Conservation (phyloP, 2,329 filamentous ascomycete species). For the Fusarium sp. region DNA sequence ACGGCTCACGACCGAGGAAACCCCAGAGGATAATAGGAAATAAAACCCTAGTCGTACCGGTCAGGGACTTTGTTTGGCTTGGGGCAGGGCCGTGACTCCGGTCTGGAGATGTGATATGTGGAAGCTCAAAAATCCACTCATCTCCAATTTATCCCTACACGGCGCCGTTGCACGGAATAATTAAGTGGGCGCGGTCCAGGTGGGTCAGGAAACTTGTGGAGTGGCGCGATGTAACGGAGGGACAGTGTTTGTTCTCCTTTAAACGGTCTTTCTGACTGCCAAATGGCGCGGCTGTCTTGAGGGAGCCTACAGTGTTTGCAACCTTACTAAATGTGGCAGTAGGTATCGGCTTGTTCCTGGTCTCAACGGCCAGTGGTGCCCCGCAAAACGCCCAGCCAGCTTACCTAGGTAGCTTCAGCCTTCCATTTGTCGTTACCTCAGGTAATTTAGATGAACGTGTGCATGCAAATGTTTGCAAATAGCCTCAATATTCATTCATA, state of each 20-base stretch:
- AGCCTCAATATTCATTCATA: constrained; percentile 20
- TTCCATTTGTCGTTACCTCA: background rate
- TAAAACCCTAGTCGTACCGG: constrained; percentile 30
- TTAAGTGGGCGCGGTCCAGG: constrained; percentile 23
- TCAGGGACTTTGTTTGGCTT: constrained; percentile 25
- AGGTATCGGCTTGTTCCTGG: constrained; percentile 33
- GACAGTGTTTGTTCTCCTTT: constrained; percentile 23
- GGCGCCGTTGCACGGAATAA: constrained; percentile 31
- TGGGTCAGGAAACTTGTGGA: constrained; percentile 45
- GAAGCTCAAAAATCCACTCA: constrained; percentile 24
- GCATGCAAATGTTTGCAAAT: constrained; percentile 17
- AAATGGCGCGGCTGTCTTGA: constrained; percentile 11
- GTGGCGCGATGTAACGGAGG: constrained; percentile 41
- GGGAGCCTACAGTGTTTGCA: constrained; percentile 29
- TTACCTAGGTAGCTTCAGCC: background rate
- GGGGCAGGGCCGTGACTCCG: constrained; percentile 40
- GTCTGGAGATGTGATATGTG: constrained; percentile 40
- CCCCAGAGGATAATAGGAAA: constrained; percentile 29
- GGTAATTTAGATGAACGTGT: background rate
- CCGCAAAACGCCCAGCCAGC: constrained; percentile 21
- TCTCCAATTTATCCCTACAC: constrained; percentile 31
- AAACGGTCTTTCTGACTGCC: background rate
- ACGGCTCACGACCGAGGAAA: constrained; percentile 17
- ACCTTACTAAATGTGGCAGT: constrained; percentile 22
- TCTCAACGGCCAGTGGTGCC: constrained; percentile 30